Evolutionary conservation across 768 basidiomycete species (phyloP).

Genomic region (Agaricus blazei): DNA sequence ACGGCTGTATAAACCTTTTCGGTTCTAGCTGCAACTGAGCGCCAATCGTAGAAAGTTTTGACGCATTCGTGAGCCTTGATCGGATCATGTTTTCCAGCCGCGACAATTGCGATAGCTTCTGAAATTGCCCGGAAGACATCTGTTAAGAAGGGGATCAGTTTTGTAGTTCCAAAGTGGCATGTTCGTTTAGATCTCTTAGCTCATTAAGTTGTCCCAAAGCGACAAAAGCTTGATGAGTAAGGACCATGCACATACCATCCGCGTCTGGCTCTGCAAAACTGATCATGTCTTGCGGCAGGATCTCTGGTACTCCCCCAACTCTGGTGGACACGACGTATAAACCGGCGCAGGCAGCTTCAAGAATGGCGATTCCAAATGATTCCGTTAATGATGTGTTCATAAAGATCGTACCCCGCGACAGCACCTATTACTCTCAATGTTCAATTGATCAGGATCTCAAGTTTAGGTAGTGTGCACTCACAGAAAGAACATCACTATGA

Average conservation of each 20-base stretch:
- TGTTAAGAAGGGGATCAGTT: conserved; percentile 31
- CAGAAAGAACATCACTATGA: conserved; percentile 79
- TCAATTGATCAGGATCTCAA: not conserved
- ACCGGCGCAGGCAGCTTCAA: conserved; percentile 94
- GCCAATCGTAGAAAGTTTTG: conserved; percentile 85
- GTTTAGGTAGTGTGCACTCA: conserved; percentile 27
- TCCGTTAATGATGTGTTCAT: conserved; percentile 96
- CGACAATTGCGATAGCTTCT: conserved; percentile 70
- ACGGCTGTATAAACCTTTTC: conserved; percentile 79
- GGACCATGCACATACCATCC: conserved; percentile 57
- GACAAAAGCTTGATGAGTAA: not conserved
- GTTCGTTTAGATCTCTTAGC: not conserved
- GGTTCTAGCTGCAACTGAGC: conserved; percentile 69
- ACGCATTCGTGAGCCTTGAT: conserved; percentile 71
- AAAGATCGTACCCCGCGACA: conserved; percentile 83
- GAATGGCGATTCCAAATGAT: conserved; percentile 92
- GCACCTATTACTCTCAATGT: conserved; percentile 45
- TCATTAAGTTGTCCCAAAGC: not conserved
- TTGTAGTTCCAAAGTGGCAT: no score
- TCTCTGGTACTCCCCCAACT: conserved; percentile 95
- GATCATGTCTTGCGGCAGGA: conserved; percentile 91
- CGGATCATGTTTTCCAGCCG: conserved; percentile 68
- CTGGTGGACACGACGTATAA: conserved; percentile 91
- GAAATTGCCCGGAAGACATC: conserved; percentile 84
- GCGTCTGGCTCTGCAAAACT: conserved; percentile 92